Conservation (phyloP, 345 rosid species). For the Populus davidiana region DNA sequence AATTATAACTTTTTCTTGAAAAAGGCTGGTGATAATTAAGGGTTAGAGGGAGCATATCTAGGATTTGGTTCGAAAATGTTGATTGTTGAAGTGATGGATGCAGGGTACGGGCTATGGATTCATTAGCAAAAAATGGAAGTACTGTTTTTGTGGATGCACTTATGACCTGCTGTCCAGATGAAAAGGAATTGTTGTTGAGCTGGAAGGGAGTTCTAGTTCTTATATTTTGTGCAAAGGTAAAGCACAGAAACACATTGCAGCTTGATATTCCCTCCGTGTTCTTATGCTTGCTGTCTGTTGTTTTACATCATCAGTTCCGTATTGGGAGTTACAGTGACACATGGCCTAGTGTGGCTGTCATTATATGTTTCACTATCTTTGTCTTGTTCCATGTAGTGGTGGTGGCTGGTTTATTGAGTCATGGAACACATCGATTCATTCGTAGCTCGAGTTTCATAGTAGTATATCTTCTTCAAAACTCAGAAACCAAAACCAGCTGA, state of each 20-base stretch:
- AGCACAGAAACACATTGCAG: not conserved
- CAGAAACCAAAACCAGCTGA: not conserved
- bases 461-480: not conserved
- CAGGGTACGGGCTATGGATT: not conserved
- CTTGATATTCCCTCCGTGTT: not conserved
- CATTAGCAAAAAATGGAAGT: not conserved
- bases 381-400: not conserved
- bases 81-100: not conserved
- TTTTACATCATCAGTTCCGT: not conserved
- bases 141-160: not conserved
- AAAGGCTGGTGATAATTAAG: not conserved
- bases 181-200: not conserved
- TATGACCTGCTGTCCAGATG: not conserved
- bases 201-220: not conserved
- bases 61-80: not conserved
- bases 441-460: not conserved
- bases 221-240: not conserved
- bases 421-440: not conserved
- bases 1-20: not conserved
- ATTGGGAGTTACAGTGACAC: not conserved
- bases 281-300: not conserved
- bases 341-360: not conserved
- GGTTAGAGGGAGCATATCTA: not conserved
- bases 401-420: not conserved
- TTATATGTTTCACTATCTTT: not conserved